Base-by-base conservation (phyloP, 805 yeast species). In the Pichia thaimueangensis region DNA sequence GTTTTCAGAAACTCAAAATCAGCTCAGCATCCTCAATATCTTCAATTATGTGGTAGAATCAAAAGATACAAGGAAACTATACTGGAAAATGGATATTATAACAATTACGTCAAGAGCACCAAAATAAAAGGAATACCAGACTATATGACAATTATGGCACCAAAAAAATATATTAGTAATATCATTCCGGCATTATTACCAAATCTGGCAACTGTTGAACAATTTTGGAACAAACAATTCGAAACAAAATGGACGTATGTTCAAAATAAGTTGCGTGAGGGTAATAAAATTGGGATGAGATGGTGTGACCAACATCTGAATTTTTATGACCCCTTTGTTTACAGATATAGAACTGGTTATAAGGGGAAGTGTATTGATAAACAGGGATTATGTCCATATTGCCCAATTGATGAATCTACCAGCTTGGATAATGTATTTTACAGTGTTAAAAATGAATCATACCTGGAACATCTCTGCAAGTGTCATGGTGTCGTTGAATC, bases 401-500 rank as follows among this genome's bases (percentile, higher is more conserved):
- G 64, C 45, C 47, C 46, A 15, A 33, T 35, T 27, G 42, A 51
- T 4, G 36, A 12, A 8, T 39, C 15, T 29, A 30, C 17, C 16
- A 30, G 27, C 23, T 24, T 35, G 10, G 30, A 35, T n/a, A 22
- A 20, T 31, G 29, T 47, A 49, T 17, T 62, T 51, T 41, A 50
- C 29, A 61, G 53, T 27, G 45, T 56, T 35, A 51, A 51, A 35
- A 56, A 56, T 17, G 59, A 62, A 6, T 49, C 48, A 25, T 62
- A 62, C 35, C 45, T 59, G 21, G 65, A 62, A 36, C 67, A 62
- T 44, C 59, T 62, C 22, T 55, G 63, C 8, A 60, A 59, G 37
- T 54, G 55, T 19, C 67, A 62, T 40, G 64, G 65, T 9, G 59
- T 61, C n/a, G 58, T 54, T 45, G 54, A 60, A 8, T 53, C 51